Base-by-base conservation (phyloP, 2,329 filamentous ascomycete genomes). In the Venturia asperata region DNA sequence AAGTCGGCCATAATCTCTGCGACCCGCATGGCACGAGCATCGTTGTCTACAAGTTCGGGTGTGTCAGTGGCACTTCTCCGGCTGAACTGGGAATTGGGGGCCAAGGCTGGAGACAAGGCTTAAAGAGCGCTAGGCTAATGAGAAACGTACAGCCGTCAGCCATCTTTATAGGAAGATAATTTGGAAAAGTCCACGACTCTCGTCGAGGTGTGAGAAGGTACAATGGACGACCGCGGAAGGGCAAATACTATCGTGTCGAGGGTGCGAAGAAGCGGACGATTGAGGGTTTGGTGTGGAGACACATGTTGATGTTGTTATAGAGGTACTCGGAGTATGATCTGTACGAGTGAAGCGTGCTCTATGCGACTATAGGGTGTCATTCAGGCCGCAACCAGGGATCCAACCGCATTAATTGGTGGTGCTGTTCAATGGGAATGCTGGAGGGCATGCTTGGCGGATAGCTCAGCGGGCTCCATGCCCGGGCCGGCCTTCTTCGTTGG, bases 1-100 rank as follows among this genome's bases (percentile, higher is more conserved):
- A 85, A 87, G 75, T 87, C 85, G 68, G 81, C 81, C 77, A 87
- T 84, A 71, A 87, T 81, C 74, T 87, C 85, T 60, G 83, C 79
- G 68, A 87, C 76, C 69, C 85, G 81, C 73, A 87, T 78, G 62
- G 85, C 85, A 71, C 85, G 83, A 66, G 83, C 83, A 72, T 86
- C 80, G 71, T 87, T 87, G 70, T 49, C 64, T 63, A 37, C n/a
- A 49, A 52, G 61, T 3, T 49, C 34, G 45, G 13, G 6, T 42
- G n/a, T 24, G 60, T 61, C 39, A 61, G 37, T 17, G 13, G 6
- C 21, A 27, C 9, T 15, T 42, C 15, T 11, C 21, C 30, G 24
- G 39, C 39, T n/a, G 27, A 1, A n/a, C 2, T 17, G 10, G 37
- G 7, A 21, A 43, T 27, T 42, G 39, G 60, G n/a, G 39, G 42